phyloP scores from a whole-genome alignment of 768 basidiomycete species.

The Boletellus sp. region DNA sequence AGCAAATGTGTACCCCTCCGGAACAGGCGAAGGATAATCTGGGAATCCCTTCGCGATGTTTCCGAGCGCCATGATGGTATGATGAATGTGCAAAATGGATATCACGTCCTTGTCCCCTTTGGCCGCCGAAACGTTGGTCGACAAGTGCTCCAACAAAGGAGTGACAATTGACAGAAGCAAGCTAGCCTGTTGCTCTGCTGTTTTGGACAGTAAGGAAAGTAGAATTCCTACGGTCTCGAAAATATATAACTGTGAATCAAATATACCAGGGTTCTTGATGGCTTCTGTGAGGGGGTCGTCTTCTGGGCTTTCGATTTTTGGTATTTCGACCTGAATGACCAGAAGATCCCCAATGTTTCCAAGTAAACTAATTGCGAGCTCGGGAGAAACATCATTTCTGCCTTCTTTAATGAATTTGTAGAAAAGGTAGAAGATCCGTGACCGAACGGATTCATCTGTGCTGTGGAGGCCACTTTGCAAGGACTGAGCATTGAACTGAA shows the following conservation, averaged over 20 bases:
- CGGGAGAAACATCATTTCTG: slow-evolving; percentile 68
- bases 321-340: slow-evolving; percentile 67
- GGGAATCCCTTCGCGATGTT: slow-evolving; percentile 97
- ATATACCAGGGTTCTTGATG: slow-evolving; percentile 63
- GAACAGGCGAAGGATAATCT: slow-evolving; percentile 71
- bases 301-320: slow-evolving; percentile 69
- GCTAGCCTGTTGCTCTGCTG: slow-evolving; percentile 61
- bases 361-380: slow-evolving; percentile 69
- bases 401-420: slow-evolving; percentile 86
- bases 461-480: slow-evolving; percentile 79
- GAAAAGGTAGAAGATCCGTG: slow-evolving; percentile 89
- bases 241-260: slow-evolving; percentile 90
- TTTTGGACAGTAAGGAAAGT: slow-evolving; percentile 68
- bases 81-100: slow-evolving; percentile 85
- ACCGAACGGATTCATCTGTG: slow-evolving; percentile 59
- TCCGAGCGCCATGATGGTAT: slow-evolving; percentile 91
- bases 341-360: slow-evolving; percentile 76
- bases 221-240: slow-evolving; percentile 90
- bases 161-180: slow-evolving; percentile 75
- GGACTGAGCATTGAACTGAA: slow-evolving; percentile 1
- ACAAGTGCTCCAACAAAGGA: slow-evolving; percentile 76
- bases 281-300: slow-evolving; percentile 79
- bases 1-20: slow-evolving; percentile 64
- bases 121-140: slow-evolving; percentile 49
- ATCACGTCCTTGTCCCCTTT: slow-evolving; percentile 64